Percentiles rank a stretch among this genome's conserved stretches.
phyloP scores from a whole-genome alignment of 345 rosid genomes.

The Euclidium syriacum region DNA sequence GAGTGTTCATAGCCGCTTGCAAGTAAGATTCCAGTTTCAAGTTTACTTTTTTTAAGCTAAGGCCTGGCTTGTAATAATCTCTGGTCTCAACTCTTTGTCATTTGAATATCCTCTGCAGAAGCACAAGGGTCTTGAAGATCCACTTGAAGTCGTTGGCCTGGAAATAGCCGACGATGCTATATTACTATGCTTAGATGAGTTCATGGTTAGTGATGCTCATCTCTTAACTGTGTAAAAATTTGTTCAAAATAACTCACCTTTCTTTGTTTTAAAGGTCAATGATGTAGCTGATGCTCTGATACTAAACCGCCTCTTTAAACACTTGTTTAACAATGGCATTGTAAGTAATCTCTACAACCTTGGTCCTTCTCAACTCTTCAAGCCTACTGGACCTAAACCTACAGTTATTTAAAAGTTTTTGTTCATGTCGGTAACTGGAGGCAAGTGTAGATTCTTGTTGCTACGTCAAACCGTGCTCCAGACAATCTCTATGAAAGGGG shows the following conservation, averaged over 20 bases:
- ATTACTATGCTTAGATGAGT: conserved; percentile 85
- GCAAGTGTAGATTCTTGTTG: conserved; percentile 72
- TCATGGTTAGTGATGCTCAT: conserved; percentile 58
- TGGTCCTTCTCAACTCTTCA: neutral
- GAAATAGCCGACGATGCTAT: conserved; percentile 91
- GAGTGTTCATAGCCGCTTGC: conserved; percentile 89
- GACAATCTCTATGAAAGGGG: conserved; percentile 92
- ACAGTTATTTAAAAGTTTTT: conserved; percentile 17
- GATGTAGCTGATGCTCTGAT: conserved; percentile 99
- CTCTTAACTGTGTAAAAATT: neutral
- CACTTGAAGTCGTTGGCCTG: conserved; percentile 91
- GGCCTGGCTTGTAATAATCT: neutral
- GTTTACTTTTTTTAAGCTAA: neutral
- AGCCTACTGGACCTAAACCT: conserved; percentile 2
- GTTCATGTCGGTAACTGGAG: conserved; percentile 16
- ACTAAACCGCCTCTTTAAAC: conserved; percentile 81
- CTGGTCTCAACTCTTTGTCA: neutral
- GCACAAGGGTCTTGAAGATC: conserved; percentile 94
- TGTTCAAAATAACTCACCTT: neutral
- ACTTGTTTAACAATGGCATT: conserved; percentile 73
- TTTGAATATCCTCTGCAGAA: conserved; percentile 41
- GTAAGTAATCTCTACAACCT: conserved; percentile 44
- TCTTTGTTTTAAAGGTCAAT: conserved; percentile 51
- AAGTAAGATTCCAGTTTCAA: conserved; percentile 45
- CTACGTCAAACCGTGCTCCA: conserved; percentile 97